Percentiles rank a stretch among this genome's conserved stretches.
phyloP scores from a whole-genome alignment of 495 filamentous ascomycete species.

The Penicillium nucicola region DNA sequence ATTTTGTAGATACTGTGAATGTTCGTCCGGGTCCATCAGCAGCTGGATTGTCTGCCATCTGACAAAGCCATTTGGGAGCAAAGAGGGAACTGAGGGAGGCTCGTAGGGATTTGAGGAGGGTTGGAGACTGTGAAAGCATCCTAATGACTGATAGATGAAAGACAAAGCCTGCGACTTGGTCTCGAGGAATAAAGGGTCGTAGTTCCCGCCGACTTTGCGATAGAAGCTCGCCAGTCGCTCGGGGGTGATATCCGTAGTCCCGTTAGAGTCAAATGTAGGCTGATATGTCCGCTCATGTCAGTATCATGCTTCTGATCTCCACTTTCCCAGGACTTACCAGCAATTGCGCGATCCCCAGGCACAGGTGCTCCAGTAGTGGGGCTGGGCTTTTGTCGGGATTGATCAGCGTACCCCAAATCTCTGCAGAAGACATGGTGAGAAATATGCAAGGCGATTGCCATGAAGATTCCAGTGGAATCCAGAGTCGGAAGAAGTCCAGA shows the following conservation, averaged over 20 bases:
- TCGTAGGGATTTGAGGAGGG: conserved; percentile 68
- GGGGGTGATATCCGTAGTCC: conserved; percentile 66
- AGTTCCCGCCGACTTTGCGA: conserved; percentile 81
- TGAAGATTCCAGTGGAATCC: too few species aligned
- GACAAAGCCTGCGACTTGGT: conserved; percentile 73
- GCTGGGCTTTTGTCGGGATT: conserved; percentile 75
- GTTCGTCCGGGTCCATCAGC: conserved; percentile 82
- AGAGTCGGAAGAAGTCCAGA: conserved; percentile 1
- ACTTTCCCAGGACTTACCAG: conserved; percentile 60
- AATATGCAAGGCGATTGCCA: conserved; percentile 12
- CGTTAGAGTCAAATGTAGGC: conserved; percentile 61
- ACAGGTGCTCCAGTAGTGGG: conserved; percentile 69
- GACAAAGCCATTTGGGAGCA: conserved; percentile 81
- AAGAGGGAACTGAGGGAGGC: conserved; percentile 72
- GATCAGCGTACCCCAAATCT: conserved; percentile 77
- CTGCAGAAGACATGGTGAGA: conserved; percentile 31
- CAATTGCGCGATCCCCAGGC: conserved; percentile 72
- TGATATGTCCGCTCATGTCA: conserved; percentile 14
- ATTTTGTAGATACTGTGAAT: conserved; percentile 77
- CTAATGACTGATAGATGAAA: conserved; percentile 87
- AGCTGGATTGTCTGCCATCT: conserved; percentile 94
- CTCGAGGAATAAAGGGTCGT: conserved; percentile 80
- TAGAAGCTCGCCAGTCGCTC: conserved; percentile 87
- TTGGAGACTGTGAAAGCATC: conserved; percentile 78
- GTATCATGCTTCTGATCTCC: background rate